phyloP scores from a whole-genome alignment of 2,329 filamentous ascomycete genomes.

The Escovopsis weberi region DNA sequence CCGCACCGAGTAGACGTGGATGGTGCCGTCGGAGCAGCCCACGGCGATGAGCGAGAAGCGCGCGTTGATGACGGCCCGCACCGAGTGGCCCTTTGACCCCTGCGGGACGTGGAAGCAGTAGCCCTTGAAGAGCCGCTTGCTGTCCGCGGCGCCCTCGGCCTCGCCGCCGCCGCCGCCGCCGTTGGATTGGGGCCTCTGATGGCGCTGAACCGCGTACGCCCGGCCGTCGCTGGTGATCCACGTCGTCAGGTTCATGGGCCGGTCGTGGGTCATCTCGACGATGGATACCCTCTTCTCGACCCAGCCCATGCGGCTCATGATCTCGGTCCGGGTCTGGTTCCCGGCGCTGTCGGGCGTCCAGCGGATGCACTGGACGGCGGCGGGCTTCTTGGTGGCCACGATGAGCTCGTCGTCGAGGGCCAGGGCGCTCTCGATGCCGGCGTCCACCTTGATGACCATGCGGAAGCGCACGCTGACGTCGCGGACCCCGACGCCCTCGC shows the following conservation, averaged over 20 bases:
- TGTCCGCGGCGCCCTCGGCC: constrained; percentile 30
- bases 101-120: constrained; percentile 77
- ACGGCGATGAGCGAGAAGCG: constrained; percentile 87
- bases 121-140: constrained; percentile 66
- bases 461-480: constrained; percentile 87
- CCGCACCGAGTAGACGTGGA: constrained; percentile 81
- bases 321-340: constrained; percentile 78
- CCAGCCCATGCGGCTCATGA: constrained; percentile 78
- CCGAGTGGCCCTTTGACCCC: constrained; percentile 43
- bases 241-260: constrained; percentile 88
- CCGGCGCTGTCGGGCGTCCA: constrained; percentile 78
- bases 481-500: constrained; percentile 67
- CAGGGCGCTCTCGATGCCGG: constrained; percentile 75
- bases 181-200: constrained; percentile 24
- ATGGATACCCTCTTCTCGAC: constrained; percentile 64
- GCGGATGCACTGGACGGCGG: constrained; percentile 90
- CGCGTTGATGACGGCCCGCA: constrained; percentile 76
- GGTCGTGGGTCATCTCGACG: constrained; percentile 78
- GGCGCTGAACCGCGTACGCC: constrained; percentile 80
- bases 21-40: constrained; percentile 62
- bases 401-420: constrained; percentile 87
- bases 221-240: constrained; percentile 85
- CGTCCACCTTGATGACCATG: constrained; percentile 97
- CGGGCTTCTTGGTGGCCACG: constrained; percentile 79
- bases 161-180: constrained; percentile 25